Conservation (phyloP, 352 stramenopile species). For the Pythium brassicae region DNA sequence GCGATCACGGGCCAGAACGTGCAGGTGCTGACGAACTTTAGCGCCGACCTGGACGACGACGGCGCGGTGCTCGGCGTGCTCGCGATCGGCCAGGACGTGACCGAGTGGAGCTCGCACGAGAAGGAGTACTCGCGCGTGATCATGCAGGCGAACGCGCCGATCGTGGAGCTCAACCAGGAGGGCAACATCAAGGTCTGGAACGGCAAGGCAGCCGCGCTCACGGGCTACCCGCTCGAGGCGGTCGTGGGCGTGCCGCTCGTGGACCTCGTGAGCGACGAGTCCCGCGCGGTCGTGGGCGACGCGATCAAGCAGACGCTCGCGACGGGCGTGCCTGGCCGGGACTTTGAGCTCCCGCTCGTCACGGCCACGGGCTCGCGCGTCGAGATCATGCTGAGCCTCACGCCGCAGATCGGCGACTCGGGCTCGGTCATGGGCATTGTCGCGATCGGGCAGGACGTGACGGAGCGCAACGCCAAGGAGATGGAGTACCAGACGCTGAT, state of each 20-base stretch:
- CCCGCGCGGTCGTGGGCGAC: slow-evolving; percentile 34
- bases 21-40: slow-evolving; percentile 62
- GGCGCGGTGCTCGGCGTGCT: slow-evolving; percentile 19
- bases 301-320: slow-evolving; percentile 36
- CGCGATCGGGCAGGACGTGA: slow-evolving; percentile 69
- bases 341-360: slow-evolving; percentile 53
- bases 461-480: slow-evolving; percentile 53
- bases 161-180: slow-evolving; percentile 73
- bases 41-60: slow-evolving; percentile 33
- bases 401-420: slow-evolving; percentile 37
- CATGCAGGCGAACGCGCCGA: slow-evolving; percentile 71
- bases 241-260: slow-evolving; percentile 43
- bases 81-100: slow-evolving; percentile 53
- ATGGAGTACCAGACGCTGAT: slow-evolving; percentile 72
- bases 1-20: slow-evolving; percentile 29
- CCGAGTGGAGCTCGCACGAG: slow-evolving; percentile 32
- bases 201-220: slow-evolving; percentile 50
- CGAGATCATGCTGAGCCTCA: slow-evolving; percentile 52
- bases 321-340: slow-evolving; percentile 37
- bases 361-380: slow-evolving; percentile 41
- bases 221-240: slow-evolving; percentile 46
- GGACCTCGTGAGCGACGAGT: slow-evolving; percentile 44
- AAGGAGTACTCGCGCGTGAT: slow-evolving; percentile 57
- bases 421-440: slow-evolving; percentile 47
- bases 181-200: slow-evolving; percentile 70